Percentiles rank a stretch among this genome's conserved stretches.
Conservation (phyloP, 2,329 filamentous ascomycete genomes). For the Colletotrichum lindemuthianum region DNA sequence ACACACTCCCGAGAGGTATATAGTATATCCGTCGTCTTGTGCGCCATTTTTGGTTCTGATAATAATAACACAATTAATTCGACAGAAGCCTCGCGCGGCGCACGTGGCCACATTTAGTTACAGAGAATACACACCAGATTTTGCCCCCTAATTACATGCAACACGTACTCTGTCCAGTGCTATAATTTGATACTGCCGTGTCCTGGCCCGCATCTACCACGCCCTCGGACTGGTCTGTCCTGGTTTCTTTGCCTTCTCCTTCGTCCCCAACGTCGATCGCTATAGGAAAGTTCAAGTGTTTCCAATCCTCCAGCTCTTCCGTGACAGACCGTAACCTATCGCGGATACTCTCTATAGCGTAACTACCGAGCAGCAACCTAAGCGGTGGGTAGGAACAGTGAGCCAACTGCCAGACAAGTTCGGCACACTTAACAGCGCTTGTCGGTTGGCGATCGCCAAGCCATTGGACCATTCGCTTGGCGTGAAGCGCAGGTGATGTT, state of each 20-base stretch:
- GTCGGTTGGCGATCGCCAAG: slow-evolving; percentile 91
- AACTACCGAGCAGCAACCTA: slow-evolving; percentile 86
- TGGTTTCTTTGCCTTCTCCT: slow-evolving; percentile 27
- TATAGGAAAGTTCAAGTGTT: slow-evolving; percentile 77
- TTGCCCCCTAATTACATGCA: no score
- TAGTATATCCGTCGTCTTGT: no score
- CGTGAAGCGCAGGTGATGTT: slow-evolving; percentile 87
- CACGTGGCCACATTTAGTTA: no score
- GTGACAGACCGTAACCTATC: slow-evolving; percentile 91
- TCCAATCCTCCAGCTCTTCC: slow-evolving; percentile 95
- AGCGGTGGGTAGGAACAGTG: slow-evolving; percentile 96
- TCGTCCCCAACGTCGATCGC: slow-evolving; percentile 46
- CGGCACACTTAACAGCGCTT: slow-evolving; percentile 90
- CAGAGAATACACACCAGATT: no score
- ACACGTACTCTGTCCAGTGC: no score
- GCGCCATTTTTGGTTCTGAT: no score
- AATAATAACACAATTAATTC: no score
- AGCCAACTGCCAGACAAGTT: slow-evolving; percentile 92
- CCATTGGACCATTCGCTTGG: slow-evolving; percentile 93
- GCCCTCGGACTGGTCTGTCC: slow-evolving; percentile 24
- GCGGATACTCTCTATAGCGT: slow-evolving; percentile 94
- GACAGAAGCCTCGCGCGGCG: no score
- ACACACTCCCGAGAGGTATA: no score
- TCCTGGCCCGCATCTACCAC: slow-evolving; percentile 22
- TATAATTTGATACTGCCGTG: no score